Evolutionary conservation across 352 stramenopile genomes (phyloP), one percentile per base, ranked within the genome.

Genomic region (Globisporangium uncinulatum): DNA sequence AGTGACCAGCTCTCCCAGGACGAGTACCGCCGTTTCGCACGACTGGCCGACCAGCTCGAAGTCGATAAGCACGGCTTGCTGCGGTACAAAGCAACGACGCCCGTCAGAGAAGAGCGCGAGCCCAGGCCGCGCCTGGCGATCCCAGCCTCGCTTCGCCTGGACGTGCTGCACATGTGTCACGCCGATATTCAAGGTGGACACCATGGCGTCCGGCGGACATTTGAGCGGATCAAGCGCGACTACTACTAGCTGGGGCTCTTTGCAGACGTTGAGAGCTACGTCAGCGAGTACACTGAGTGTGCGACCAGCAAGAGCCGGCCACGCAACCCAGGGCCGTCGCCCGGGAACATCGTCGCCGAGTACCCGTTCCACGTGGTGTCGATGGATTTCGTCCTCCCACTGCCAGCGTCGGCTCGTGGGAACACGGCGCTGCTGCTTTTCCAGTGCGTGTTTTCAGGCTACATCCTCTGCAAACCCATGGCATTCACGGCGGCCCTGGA

Each of bases 311-410:
- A 59, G 31, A 43, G 54, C 2, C 1, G 10, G 1, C 43, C 54
- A 1, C 0, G 44, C 0, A 53, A 54, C 34, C n/a, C 32, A 4
- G 54, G 34, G 14, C 46, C 46, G 4, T 59, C 54, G 1, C 54
- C 43, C 19, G 43, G 54, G 0, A 59, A 59, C 36, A 34, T 59
- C 0, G 1, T 45, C 5, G 9, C 54, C 0, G 32, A 37, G 21
- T 59, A 59, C 36, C 54, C 54, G 8, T 51, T 62, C 43, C 47
- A 57, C 3, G 17, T 56, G 2, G 6, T 62, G 29, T 45, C 9
- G 19, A n/a, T 56, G 58, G 52, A 59, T 6, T 39, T 39, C 5
- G 34, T 39, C 2, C 34, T 39, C 2, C 34, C 34, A 1, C 5
- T 39, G 34, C 34, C 34, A 1, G 7, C 5, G 10, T 39, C 34